Percentiles rank a stretch among this genome's conserved stretches.
Conservation (phyloP, 179 eudicot genomes). For the Sideroxylon spinosum region DNA sequence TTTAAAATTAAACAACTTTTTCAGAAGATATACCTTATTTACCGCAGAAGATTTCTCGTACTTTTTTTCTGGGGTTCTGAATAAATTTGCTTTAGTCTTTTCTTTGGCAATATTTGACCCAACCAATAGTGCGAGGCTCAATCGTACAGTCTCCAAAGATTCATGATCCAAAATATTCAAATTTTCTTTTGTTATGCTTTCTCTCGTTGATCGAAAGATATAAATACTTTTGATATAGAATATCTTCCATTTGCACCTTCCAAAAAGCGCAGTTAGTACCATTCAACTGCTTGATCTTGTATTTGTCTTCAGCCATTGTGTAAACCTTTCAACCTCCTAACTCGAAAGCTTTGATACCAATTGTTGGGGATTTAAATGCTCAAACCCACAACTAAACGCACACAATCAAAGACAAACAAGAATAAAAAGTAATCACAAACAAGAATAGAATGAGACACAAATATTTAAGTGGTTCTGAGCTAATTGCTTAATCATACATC, state of each 20-base stretch:
- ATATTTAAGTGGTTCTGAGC: no score
- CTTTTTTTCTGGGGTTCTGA: neutral
- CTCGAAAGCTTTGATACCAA: neutral
- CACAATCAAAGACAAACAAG: no score
- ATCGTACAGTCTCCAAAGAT: neutral
- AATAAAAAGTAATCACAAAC: neutral
- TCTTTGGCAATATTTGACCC: neutral
- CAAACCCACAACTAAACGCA: neutral
- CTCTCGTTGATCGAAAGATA: neutral
- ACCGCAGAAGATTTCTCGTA: neutral
- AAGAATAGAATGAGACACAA: neutral
- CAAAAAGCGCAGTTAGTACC: no score
- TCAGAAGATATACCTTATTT: neutral
- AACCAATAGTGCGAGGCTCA: neutral
- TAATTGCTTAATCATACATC: no score
- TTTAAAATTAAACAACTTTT: conserved; percentile 9
- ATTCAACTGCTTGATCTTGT: neutral
- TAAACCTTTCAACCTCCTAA: neutral
- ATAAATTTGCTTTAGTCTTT: neutral
- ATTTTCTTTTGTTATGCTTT: neutral
- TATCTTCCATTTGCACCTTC: neutral
- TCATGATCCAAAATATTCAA: neutral
- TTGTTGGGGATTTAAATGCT: neutral
- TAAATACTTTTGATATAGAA: neutral
- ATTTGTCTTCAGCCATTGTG: neutral